Evolutionary conservation across 345 rosid genomes (phyloP), one percentile per base, ranked within the genome.

Genomic region (Citrus cavaleriei): DNA sequence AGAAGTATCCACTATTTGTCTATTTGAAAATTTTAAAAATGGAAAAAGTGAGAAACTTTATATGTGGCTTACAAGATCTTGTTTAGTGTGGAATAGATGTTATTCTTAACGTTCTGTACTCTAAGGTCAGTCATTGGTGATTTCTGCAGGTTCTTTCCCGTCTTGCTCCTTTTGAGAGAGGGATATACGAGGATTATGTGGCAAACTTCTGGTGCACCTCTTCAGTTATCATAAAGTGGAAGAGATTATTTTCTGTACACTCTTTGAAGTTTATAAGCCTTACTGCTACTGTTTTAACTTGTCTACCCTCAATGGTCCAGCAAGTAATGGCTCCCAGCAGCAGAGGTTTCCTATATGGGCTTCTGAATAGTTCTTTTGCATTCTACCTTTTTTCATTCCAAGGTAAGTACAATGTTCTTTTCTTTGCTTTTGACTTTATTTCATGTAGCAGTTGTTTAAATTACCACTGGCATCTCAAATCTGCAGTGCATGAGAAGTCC

Each of bases 401-500:
- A 89, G 98, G 98, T 90, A 77, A 46, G 74, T 22, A 30, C 12
- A 59, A 27, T 76, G 49, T 58, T 67, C 77, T 74, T 54, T 64
- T 28, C 70, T 71, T 65, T 32, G n/a, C 35, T 32, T 37, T n/a
- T 61, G n/a, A 28, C 71, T 79, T 55, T 63, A 22, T 19, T 21
- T 55, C 22, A 10, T 60, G 42, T 42, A 10, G 8, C 58, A 46
- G 73, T 54, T 81, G 65, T 64, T 21, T 28, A 58, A 82, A 57
- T 76, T 10, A 10, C 35, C 38, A 2, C 19, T 35, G 32, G 30
- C 57, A 13, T 27, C 70, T 63, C 34, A 21, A 49, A 79, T 83
- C 74, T 90, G 90, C 94, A 96, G 99, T 96, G 18, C 99, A 96
- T 71, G 98, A 94, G 97, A 96, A 94, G 84, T 96, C 99, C 34